These are phyloP conservation scores for Rasamsonia emersonii DNA, from an alignment of 2,329 filamentous ascomycete genomes.

Conservation along the genomic window DNA sequence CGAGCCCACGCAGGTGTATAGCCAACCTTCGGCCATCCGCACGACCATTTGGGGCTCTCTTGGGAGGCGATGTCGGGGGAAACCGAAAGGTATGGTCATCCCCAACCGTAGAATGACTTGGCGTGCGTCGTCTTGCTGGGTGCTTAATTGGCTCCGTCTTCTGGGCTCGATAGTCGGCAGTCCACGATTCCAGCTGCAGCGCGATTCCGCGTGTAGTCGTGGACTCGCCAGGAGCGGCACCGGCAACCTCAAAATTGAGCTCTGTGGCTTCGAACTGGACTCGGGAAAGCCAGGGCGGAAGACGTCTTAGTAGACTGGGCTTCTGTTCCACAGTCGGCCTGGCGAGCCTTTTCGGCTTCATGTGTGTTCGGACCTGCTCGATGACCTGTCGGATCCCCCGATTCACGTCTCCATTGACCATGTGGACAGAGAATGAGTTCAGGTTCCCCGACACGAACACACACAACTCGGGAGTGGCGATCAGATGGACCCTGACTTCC, in stretches of 20 bases:
- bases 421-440: constrained; percentile 78
- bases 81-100: constrained; percentile 54
- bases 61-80: constrained; percentile 41
- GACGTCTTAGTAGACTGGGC: constrained; percentile 63
- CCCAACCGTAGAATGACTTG: constrained; percentile 58
- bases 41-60: constrained; percentile 29
- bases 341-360: constrained; percentile 53
- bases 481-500: constrained; percentile 77
- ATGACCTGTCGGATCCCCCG: constrained; percentile 89
- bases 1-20: constrained; percentile 72
- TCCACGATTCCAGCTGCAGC: constrained; percentile 79
- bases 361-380: constrained; percentile 65
- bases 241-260: constrained; percentile 84
- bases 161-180: constrained; percentile 79
- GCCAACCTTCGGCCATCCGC: constrained; percentile 76
- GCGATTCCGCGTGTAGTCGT: constrained; percentile 73
- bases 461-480: constrained; percentile 73
- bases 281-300: constrained; percentile 78
- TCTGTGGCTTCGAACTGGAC: constrained; percentile 80
- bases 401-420: constrained; percentile 86
- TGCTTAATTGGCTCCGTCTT: constrained; percentile 51
- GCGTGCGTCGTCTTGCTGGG: constrained; percentile 59
- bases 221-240: constrained; percentile 75
- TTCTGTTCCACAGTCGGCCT: constrained; percentile 43
- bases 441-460: constrained; percentile 72